phyloP scores from a whole-genome alignment of 2,329 filamentous ascomycete genomes.

The Ceratocystis colombiana region DNA sequence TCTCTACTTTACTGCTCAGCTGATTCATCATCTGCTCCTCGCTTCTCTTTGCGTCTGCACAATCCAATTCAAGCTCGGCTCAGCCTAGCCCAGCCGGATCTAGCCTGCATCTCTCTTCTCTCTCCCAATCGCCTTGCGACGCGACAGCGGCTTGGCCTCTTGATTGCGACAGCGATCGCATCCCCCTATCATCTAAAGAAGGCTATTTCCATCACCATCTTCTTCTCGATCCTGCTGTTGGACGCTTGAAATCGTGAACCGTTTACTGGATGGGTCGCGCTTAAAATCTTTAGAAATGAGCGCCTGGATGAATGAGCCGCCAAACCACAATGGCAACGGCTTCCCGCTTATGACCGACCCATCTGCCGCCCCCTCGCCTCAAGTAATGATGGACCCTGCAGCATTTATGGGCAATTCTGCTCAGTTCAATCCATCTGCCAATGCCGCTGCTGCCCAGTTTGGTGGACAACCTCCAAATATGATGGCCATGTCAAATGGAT shows the following conservation, averaged over 20 bases:
- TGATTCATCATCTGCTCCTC: not conserved
- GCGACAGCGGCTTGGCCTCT: not conserved
- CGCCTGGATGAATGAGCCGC: conserved; percentile 63
- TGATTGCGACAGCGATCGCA: conserved; percentile 6
- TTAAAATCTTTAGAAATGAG: conserved; percentile 40
- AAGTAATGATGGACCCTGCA: conserved; percentile 55
- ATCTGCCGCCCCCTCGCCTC: conserved; percentile 38
- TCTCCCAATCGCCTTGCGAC: conserved; percentile 7
- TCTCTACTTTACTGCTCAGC: not conserved
- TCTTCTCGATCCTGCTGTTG: not conserved
- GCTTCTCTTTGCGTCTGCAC: not conserved
- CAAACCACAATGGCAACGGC: conserved; percentile 60
- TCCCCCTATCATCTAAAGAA: not conserved
- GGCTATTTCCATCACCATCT: not conserved
- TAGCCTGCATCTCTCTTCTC: not conserved
- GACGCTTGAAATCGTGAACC: not conserved
- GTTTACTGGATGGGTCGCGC: conserved; percentile 1
- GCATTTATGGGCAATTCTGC: conserved; percentile 45
- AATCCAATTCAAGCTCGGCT: not conserved
- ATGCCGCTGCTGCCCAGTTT: conserved; percentile 40
- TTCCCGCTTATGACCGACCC: conserved; percentile 56
- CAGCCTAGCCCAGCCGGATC: not conserved
- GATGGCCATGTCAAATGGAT: conserved; percentile 27
- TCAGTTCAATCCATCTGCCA: conserved; percentile 45
- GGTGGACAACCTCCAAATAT: conserved; percentile 38